Base-by-base conservation (phyloP, 2,329 filamentous ascomycete species). In the Pseudopithomyces maydicus region DNA sequence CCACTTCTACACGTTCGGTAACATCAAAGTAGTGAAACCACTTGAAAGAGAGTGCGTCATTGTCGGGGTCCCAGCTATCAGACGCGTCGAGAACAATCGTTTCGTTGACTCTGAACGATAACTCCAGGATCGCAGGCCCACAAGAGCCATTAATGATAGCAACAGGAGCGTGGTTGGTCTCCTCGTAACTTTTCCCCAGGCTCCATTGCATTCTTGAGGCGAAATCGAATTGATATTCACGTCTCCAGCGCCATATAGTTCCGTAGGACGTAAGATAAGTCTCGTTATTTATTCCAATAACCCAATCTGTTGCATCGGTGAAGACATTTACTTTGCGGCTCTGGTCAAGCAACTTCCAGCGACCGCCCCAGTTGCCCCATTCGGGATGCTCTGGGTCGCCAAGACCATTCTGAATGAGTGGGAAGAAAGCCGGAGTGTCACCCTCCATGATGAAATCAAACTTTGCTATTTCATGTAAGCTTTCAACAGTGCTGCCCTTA, bases 371-470 rank as follows among this genome's bases (percentile, higher is more conserved):
- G 0, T 74, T 74, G 6, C 80, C 79, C 51, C 70, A 81, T n/a
- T 72, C 68, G 0, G 80, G 80, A 35, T 77, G 69, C 38, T 80
- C 78, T 0, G 76, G 71, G 8, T 74, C 67, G 17, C 77, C 76
- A 2, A 82, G 71, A 3, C 78, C 78, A 50, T 79, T 80, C 38
- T 75, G 74, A 33, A 79, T 22, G 5, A 73, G 2, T 74, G 72
- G 56, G 77, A 81, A 10, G 82, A 69, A 39, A 81, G 75, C 0
- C 0, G 80, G 80, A 0, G 77, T 77, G 56, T 82, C 80, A 12
- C 80, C 80, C 65, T 85, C 83, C 49, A 79, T 76, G 59, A 83
- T 82, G 59, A 77, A 84, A 12, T 75, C 64, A 29, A 77, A 77
- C 55, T 82, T 77, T 36, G 71, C 26, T 29, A 29, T 8, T 5